phyloP scores from a whole-genome alignment of 2,329 filamentous ascomycete species.

The Alternaria novae-zelandiae region DNA sequence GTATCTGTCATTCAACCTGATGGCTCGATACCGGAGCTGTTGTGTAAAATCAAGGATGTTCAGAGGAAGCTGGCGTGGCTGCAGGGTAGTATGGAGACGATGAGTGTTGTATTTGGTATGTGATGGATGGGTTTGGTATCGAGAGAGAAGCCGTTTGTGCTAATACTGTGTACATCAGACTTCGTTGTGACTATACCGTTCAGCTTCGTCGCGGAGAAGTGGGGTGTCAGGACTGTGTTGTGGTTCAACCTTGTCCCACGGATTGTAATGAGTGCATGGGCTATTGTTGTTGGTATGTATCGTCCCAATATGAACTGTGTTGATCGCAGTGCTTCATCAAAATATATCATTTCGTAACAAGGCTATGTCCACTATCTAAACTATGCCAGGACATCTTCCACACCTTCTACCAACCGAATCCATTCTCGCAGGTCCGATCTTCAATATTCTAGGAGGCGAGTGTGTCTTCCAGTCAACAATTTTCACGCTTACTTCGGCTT shows the following conservation, averaged over 20 bases:
- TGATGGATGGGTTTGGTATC: slow-evolving; percentile 1
- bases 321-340: neutral
- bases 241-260: slow-evolving; percentile 44
- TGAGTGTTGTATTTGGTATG: slow-evolving; percentile 45
- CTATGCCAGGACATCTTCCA: slow-evolving; percentile 28
- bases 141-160: neutral
- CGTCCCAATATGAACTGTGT: neutral
- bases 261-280: slow-evolving; percentile 39
- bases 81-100: slow-evolving; percentile 54
- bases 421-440: slow-evolving; percentile 40
- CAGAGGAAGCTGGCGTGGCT: slow-evolving; percentile 61
- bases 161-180: slow-evolving; percentile 22
- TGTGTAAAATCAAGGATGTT: slow-evolving; percentile 62
- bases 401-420: slow-evolving; percentile 36
- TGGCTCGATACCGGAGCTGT: slow-evolving; percentile 56
- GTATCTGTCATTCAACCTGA: slow-evolving; percentile 44
- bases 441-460: slow-evolving; percentile 43
- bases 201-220: slow-evolving; percentile 42
- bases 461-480: slow-evolving; percentile 47
- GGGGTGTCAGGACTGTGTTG: slow-evolving; percentile 36
- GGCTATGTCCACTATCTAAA: neutral
- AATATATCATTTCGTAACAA: neutral
- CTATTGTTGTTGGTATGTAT: slow-evolving; percentile 38
- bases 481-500: slow-evolving; percentile 41
- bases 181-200: slow-evolving; percentile 46